Evolutionary conservation across 306 rosid species (phyloP).

Genomic region (Castanopsis chinensis): DNA sequence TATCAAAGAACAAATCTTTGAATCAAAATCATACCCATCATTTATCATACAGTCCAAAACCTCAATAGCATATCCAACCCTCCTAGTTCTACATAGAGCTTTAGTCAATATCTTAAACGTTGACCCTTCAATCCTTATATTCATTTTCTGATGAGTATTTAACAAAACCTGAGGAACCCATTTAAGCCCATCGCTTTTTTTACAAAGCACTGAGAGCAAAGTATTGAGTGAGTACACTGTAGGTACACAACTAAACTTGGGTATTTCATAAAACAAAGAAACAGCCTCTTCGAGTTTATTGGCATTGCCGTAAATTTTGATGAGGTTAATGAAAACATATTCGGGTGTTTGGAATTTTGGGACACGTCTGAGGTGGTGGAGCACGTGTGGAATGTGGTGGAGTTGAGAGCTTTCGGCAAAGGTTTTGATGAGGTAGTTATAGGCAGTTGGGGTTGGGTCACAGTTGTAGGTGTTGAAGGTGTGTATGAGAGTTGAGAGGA

Average conservation of each 20-base stretch:
- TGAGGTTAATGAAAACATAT: slow-evolving; percentile 41
- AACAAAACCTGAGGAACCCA: slow-evolving; percentile 66
- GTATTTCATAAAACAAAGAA: slow-evolving; percentile 55
- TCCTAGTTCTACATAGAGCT: slow-evolving; percentile 57
- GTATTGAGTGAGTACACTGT: slow-evolving; percentile 58
- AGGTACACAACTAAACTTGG: slow-evolving; percentile 73
- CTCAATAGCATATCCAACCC: slow-evolving; percentile 60
- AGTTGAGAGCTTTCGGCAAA: slow-evolving; percentile 40
- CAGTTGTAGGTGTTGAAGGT: slow-evolving; percentile 55
- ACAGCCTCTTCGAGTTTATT: slow-evolving; percentile 53
- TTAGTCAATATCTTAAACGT: slow-evolving; percentile 54
- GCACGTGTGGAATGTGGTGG: slow-evolving; percentile 43
- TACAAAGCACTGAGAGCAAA: slow-evolving; percentile 59
- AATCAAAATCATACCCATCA: slow-evolving; percentile 61
- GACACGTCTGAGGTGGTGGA: slow-evolving; percentile 46
- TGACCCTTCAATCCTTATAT: slow-evolving; percentile 63
- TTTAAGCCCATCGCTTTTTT: slow-evolving; percentile 40
- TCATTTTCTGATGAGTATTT: slow-evolving; percentile 50
- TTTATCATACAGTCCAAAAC: slow-evolving; percentile 49
- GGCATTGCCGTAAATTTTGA: slow-evolving; percentile 34
- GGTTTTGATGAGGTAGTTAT: slow-evolving; percentile 57
- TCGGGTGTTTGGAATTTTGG: slow-evolving; percentile 65
- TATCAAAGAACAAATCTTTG: slow-evolving; percentile 56
- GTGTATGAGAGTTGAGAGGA: slow-evolving; percentile 55
- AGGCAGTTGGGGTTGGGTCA: slow-evolving; percentile 71